Conservation (phyloP, 768 basidiomycete species). For the Hygrocybe coccinea region DNA sequence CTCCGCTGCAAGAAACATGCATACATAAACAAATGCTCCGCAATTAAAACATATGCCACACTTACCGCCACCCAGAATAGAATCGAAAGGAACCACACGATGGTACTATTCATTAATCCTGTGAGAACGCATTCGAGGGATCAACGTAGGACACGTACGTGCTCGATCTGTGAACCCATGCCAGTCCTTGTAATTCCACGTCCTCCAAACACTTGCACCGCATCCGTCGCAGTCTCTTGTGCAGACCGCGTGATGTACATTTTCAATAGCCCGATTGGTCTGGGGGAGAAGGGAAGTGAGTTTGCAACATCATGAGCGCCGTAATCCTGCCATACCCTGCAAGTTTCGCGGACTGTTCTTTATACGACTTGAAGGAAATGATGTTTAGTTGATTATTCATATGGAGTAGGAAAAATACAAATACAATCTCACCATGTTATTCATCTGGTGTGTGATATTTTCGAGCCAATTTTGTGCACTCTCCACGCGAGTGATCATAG, state of each 20-base stretch:
- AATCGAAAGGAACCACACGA: slow-evolving; percentile 61
- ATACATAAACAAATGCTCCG: slow-evolving; percentile 3
- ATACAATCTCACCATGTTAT: slow-evolving; percentile 52
- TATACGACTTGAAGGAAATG: slow-evolving; percentile 45
- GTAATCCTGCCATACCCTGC: slow-evolving; percentile 53
- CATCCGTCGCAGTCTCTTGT: slow-evolving; percentile 61
- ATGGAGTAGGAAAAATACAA: neutral
- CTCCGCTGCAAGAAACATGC: slow-evolving; percentile 43
- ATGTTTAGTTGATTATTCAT: neutral
- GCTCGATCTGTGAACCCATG: slow-evolving; percentile 68
- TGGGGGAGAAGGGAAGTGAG: slow-evolving; percentile 19
- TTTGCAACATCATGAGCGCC: neutral
- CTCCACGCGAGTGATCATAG: slow-evolving; percentile 60
- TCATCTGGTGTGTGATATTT: slow-evolving; percentile 82
- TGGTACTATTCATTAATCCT: slow-evolving; percentile 43
- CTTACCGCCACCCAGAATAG: slow-evolving; percentile 65
- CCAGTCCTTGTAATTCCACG: slow-evolving; percentile 80
- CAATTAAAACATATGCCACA: neutral
- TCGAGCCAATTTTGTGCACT: slow-evolving; percentile 83
- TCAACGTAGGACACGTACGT: slow-evolving; percentile 37
- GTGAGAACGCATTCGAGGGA: slow-evolving; percentile 6
- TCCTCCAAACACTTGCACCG: slow-evolving; percentile 80
- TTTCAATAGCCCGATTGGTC: slow-evolving; percentile 68
- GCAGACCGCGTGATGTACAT: slow-evolving; percentile 59
- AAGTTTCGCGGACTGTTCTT: slow-evolving; percentile 67